Conservation (phyloP, 108 stramenopile genomes). For the Conticribra weissflogii region DNA sequence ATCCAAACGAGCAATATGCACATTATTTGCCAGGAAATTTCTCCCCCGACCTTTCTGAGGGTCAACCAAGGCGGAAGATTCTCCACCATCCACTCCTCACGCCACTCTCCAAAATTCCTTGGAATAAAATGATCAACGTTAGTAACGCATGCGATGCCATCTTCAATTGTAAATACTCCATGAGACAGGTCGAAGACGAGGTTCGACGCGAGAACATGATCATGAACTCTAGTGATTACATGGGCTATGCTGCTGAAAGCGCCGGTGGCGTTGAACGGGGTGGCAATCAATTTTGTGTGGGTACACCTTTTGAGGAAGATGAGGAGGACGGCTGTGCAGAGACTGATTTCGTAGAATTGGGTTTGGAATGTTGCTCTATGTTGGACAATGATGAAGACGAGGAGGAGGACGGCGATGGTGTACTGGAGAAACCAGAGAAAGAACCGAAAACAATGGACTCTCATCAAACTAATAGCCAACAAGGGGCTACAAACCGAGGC, state of each 20-base stretch:
- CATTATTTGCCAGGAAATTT: background rate
- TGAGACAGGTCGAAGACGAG: slow-evolving; percentile 55
- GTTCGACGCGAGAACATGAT: slow-evolving; percentile 38
- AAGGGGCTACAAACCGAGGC: background rate
- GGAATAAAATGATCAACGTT: slow-evolving; percentile 35
- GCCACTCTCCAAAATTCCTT: slow-evolving; percentile 40
- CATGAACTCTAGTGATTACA: slow-evolving; percentile 1
- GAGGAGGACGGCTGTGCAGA: slow-evolving; percentile 20
- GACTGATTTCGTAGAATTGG: slow-evolving; percentile 29
- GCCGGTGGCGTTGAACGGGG: slow-evolving; percentile 10
- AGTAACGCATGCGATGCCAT: slow-evolving; percentile 38
- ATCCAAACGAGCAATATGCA: background rate
- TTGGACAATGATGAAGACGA: slow-evolving; percentile 31
- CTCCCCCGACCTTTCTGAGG: background rate
- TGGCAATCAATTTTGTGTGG: slow-evolving; percentile 14
- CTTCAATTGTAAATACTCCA: slow-evolving; percentile 54
- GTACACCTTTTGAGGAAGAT: slow-evolving; percentile 3
- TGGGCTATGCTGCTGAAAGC: background rate
- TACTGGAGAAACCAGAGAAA: background rate
- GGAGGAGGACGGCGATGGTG: slow-evolving; percentile 5
- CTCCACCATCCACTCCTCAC: slow-evolving; percentile 42
- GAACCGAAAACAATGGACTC: slow-evolving; percentile 6
- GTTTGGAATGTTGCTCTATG: slow-evolving; percentile 48
- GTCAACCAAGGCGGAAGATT: slow-evolving; percentile 1
- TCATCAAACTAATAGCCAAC: background rate